Evolutionary conservation across 257 asterid genomes (phyloP).

Genomic region (Paulownia fortunei): DNA sequence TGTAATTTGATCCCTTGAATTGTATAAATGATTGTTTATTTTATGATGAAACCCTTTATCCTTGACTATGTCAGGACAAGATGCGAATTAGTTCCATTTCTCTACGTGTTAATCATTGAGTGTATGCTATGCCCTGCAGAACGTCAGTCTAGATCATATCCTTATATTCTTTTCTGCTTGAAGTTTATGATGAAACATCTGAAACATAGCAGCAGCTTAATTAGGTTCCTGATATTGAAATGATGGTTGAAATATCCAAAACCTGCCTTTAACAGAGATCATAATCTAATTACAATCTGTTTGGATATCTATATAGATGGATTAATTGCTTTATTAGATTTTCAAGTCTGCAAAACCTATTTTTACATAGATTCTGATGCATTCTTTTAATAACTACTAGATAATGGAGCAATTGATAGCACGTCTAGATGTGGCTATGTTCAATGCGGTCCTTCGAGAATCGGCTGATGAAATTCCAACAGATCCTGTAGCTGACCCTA

Average conservation of each 20-base stretch:
- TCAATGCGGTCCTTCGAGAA: conserved; percentile 86
- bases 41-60: conserved; percentile 6
- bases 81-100: background rate
- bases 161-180: background rate
- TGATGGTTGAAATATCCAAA: background rate
- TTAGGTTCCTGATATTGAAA: background rate
- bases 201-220: background rate
- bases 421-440: conserved; percentile 89
- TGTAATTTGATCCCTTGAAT: background rate
- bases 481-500: conserved; percentile 89
- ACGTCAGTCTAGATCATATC: background rate
- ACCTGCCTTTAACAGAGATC: background rate
- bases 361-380: background rate
- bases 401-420: conserved; percentile 85
- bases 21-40: background rate
- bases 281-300: background rate
- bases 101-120: background rate
- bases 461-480: conserved; percentile 84
- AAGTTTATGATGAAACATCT: background rate
- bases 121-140: background rate
- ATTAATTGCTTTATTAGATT: background rate
- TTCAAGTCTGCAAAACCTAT: conserved; percentile 10
- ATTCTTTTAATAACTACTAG: conserved; percentile 39
- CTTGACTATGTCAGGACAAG: background rate
- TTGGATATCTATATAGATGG: conserved; percentile 12